These are phyloP conservation scores for Tremella fuciformis DNA, from an alignment of 768 basidiomycete species.

Conservation along the genomic window DNA sequence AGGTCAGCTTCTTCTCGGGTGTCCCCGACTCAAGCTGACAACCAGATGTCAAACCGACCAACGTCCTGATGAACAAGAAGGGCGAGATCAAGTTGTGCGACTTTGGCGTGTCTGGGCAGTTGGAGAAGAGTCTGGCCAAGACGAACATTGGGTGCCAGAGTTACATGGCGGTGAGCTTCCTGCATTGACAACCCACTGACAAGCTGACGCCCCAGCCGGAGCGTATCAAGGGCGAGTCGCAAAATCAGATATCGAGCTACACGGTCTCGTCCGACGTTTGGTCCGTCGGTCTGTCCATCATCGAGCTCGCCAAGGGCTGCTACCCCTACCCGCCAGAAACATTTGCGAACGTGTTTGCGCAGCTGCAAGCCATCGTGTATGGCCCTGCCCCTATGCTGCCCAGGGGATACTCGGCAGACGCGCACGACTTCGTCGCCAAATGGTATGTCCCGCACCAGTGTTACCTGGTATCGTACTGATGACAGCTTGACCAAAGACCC, in stretches of 20 bases:
- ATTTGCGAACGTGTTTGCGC: slow-evolving; percentile 94
- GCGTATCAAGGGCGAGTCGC: slow-evolving; percentile 90
- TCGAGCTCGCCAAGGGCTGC: slow-evolving; percentile 80
- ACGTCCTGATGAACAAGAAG: slow-evolving; percentile 81
- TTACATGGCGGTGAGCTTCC: slow-evolving; percentile 85
- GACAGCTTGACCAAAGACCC: slow-evolving; percentile 70
- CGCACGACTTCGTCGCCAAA: slow-evolving; percentile 74
- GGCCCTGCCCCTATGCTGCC: slow-evolving; percentile 88
- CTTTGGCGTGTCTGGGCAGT: slow-evolving; percentile 97
- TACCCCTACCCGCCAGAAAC: slow-evolving; percentile 98
- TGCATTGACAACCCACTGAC: not conserved
- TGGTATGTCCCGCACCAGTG: slow-evolving; percentile 55
- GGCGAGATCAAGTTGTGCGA: slow-evolving; percentile 94
- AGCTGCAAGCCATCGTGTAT: slow-evolving; percentile 92
- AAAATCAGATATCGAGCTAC: slow-evolving; percentile 80
- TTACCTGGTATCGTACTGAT: not conserved
- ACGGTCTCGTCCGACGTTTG: slow-evolving; percentile 94
- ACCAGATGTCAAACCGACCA: slow-evolving; percentile 87
- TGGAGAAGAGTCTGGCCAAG: slow-evolving; percentile 92
- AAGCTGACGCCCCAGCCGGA: slow-evolving; percentile 63
- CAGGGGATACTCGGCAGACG: slow-evolving; percentile 63
- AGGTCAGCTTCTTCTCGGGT: slow-evolving; percentile 52
- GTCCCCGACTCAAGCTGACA: slow-evolving; percentile 12
- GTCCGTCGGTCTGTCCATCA: slow-evolving; percentile 90
- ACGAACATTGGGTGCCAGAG: slow-evolving; percentile 98